Conservation (phyloP, 1,139 yeast species). For the Lodderomyces jiufengensis region DNA sequence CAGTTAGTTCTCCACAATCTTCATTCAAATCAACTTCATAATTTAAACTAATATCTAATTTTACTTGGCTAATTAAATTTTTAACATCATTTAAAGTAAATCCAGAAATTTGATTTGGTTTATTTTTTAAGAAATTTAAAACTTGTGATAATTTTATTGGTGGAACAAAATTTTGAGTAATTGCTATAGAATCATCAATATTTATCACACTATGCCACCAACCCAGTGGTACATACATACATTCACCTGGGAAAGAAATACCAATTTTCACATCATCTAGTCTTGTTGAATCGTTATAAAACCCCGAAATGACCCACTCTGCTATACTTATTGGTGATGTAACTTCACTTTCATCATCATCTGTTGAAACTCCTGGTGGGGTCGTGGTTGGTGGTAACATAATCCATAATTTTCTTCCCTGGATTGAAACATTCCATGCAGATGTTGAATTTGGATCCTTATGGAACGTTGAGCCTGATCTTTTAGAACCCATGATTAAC, state of each 20-base stretch:
- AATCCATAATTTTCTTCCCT: constrained; percentile 80
- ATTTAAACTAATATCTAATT: too few relatives aligned
- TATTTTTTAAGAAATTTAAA: constrained; percentile 62
- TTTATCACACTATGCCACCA: constrained; percentile 97
- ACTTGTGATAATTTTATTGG: constrained; percentile 53
- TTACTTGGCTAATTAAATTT: not conserved
- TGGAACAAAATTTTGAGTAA: constrained; percentile 88
- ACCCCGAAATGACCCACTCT: constrained; percentile 85
- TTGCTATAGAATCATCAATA: constrained; percentile 70
- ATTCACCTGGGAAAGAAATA: constrained; percentile 77
- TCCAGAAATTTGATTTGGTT: constrained; percentile 73
- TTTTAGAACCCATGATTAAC: constrained; percentile 77
- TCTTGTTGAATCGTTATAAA: constrained; percentile 57
- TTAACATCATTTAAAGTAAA: constrained; percentile 57
- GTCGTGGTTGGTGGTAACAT: constrained; percentile 75
- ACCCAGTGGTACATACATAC: constrained; percentile 85
- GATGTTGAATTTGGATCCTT: constrained; percentile 89
- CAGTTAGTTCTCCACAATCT: constrained; percentile 41
- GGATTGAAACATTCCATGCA: constrained; percentile 82
- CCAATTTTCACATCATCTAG: constrained; percentile 59
- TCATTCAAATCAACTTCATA: constrained; percentile 24
- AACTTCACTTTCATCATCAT: constrained; percentile 79
- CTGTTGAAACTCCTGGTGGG: constrained; percentile 87
- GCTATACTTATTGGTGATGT: constrained; percentile 87
- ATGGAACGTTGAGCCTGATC: constrained; percentile 88